Percentiles rank a stretch among this genome's conserved stretches.
phyloP scores from a whole-genome alignment of 1,139 yeast species.

The Debaryomycetaceae sp. region DNA sequence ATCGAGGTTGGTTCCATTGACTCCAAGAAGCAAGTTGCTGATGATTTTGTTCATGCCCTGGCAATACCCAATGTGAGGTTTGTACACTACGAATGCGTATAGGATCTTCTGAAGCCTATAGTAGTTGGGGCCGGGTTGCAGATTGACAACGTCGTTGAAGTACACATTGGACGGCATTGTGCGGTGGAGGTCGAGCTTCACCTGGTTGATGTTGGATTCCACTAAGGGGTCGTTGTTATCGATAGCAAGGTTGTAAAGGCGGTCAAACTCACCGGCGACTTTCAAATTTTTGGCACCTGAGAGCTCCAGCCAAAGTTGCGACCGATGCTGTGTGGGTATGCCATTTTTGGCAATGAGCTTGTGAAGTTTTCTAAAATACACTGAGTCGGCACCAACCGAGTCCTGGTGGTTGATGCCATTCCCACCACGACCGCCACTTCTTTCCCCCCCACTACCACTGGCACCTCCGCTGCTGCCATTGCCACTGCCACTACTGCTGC shows the following conservation, averaged over 20 bases:
- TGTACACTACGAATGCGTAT: constrained; percentile 49
- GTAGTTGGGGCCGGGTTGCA: constrained; percentile 53
- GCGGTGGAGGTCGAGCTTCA: constrained; percentile 50
- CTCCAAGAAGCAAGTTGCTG: constrained; percentile 46
- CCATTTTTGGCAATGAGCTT: constrained; percentile 39
- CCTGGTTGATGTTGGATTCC: constrained; percentile 43
- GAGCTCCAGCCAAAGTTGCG: constrained; percentile 51
- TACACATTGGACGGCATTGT: constrained; percentile 55
- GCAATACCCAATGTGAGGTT: constrained; percentile 51
- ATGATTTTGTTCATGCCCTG: constrained; percentile 64
- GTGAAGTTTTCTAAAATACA: constrained; percentile 22
- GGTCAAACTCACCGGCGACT: constrained; percentile 49
- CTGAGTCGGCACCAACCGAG: no score
- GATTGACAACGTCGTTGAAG: constrained; percentile 34
- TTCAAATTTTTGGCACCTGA: constrained; percentile 45
- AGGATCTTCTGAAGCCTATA: constrained; percentile 45
- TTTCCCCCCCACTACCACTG: no score
- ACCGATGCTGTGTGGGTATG: constrained; percentile 45
- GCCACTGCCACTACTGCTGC: constrained; percentile 5
- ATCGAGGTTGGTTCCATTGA: constrained; percentile 12
- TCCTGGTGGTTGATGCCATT: no score
- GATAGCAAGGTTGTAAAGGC: constrained; percentile 13
- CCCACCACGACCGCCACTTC: no score
- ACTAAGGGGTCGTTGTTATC: constrained; percentile 16
- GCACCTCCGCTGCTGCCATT: not conserved